These are phyloP conservation scores for Thielaviopsis euricoi DNA, from an alignment of 2,329 filamentous ascomycete species.

Conservation along the genomic window DNA sequence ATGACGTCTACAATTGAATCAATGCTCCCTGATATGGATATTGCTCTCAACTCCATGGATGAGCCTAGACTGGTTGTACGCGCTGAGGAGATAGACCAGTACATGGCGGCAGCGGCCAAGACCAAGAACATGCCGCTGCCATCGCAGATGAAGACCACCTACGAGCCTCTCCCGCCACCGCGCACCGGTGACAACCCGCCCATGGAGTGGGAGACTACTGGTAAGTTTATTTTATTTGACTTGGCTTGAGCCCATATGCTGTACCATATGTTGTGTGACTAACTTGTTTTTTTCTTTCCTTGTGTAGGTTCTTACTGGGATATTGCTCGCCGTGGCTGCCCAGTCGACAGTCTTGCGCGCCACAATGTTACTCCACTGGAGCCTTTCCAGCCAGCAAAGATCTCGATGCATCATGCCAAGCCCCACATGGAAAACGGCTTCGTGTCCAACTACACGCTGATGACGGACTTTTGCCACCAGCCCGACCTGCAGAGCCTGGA, in stretches of 20 bases:
- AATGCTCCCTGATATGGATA: slow-evolving; percentile 48
- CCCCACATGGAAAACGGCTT: slow-evolving; percentile 39
- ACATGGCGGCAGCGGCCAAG: slow-evolving; percentile 35
- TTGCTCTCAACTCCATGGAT: slow-evolving; percentile 51
- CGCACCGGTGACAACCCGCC: slow-evolving; percentile 16
- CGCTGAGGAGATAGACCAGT: slow-evolving; percentile 41
- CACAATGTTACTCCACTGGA: slow-evolving; percentile 25
- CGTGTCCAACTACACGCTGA: slow-evolving; percentile 43
- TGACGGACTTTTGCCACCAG: slow-evolving; percentile 48
- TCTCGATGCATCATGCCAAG: slow-evolving; percentile 28
- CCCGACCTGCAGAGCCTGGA: slow-evolving; percentile 46
- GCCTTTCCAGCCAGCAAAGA: slow-evolving; percentile 27
- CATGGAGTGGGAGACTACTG: slow-evolving; percentile 35
- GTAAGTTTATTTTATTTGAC: slow-evolving; percentile 20
- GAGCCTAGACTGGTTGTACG: slow-evolving; percentile 47
- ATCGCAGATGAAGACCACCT: slow-evolving; percentile 28
- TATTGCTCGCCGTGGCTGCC: slow-evolving; percentile 41
- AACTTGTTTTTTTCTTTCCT: not conserved
- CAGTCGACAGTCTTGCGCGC: slow-evolving; percentile 44
- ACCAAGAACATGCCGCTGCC: slow-evolving; percentile 27
- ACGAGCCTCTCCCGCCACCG: slow-evolving; percentile 25
- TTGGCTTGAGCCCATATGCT: not conserved
- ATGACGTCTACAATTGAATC: slow-evolving; percentile 36
- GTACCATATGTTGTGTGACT: not conserved
- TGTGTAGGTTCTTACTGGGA: slow-evolving; percentile 36